Conservation (phyloP, 129 eudicot species). For the Mikania micrantha region DNA sequence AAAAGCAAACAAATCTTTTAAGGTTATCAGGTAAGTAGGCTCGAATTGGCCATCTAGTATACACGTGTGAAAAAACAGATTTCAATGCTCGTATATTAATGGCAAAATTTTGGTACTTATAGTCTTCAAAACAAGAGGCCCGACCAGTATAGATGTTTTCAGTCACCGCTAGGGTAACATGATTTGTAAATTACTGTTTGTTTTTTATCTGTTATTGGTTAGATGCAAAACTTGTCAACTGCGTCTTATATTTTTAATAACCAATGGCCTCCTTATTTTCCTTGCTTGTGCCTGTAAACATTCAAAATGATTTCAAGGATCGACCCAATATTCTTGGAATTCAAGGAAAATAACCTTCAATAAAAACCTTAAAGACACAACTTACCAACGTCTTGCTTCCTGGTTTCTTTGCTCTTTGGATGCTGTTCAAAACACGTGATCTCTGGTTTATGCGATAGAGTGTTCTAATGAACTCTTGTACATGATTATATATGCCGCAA, state of each 20-base stretch:
- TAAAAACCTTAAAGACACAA: background rate
- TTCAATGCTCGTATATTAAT: background rate
- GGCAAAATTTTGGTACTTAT: background rate
- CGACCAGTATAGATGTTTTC: background rate
- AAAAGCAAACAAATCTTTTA: no score
- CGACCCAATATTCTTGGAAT: background rate
- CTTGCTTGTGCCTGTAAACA: constrained; percentile 14
- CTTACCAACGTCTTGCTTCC: constrained; percentile 28
- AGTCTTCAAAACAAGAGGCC: background rate
- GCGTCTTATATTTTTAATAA: constrained; percentile 15
- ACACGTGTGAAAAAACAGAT: background rate
- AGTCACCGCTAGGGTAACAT: background rate
- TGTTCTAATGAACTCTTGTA: constrained; percentile 43
- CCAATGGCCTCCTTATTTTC: constrained; percentile 11
- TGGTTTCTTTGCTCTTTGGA: constrained; percentile 21
- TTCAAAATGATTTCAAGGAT: background rate
- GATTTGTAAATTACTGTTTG: background rate
- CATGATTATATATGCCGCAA: constrained; percentile 75
- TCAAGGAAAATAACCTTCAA: background rate
- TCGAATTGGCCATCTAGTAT: background rate
- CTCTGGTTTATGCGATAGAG: constrained; percentile 33
- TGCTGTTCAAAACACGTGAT: constrained; percentile 8
- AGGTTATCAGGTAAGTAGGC: no score
- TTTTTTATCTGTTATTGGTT: background rate
- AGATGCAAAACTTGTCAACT: constrained; percentile 8